Conservation (phyloP, 208 protist genomes). For the Strigomonas galati region DNA sequence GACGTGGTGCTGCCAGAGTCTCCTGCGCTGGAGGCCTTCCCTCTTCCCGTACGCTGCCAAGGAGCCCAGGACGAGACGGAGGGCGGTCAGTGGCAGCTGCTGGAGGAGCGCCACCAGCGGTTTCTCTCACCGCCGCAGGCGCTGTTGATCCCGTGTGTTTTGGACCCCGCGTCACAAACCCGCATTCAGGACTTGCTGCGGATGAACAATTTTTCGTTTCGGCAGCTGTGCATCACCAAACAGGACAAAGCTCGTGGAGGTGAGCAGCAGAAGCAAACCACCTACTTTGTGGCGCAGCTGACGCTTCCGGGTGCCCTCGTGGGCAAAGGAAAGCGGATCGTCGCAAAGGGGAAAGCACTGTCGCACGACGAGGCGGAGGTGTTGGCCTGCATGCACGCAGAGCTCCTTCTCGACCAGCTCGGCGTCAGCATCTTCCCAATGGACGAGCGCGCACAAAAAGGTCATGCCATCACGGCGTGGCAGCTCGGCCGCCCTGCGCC, state of each 20-base stretch:
- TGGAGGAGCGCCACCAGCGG: slow-evolving; percentile 33
- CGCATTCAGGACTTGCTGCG: slow-evolving; percentile 59
- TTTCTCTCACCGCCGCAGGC: slow-evolving; percentile 49
- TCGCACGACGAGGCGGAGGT: slow-evolving; percentile 41
- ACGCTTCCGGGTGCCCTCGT: not conserved
- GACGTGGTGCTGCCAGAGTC: slow-evolving; percentile 24
- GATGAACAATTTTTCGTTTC: slow-evolving; percentile 36
- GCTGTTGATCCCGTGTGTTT: slow-evolving; percentile 66
- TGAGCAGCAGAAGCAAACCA: not conserved
- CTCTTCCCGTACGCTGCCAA: slow-evolving; percentile 62
- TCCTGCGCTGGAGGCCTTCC: slow-evolving; percentile 26
- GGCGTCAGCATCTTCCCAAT: slow-evolving; percentile 54
- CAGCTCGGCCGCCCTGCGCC: slow-evolving; percentile 71
- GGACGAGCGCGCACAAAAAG: slow-evolving; percentile 52
- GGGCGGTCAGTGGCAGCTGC: slow-evolving; percentile 69
- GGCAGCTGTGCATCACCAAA: slow-evolving; percentile 25
- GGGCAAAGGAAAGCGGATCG: not conserved
- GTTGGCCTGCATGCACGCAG: slow-evolving; percentile 87
- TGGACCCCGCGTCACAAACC: slow-evolving; percentile 40
- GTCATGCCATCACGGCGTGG: slow-evolving; percentile 74
- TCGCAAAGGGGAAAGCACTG: slow-evolving; percentile 67
- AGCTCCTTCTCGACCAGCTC: slow-evolving; percentile 77
- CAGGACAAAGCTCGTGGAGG: not conserved
- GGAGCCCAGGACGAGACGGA: slow-evolving; percentile 70
- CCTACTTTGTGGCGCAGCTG: not conserved